Evolutionary conservation across 352 stramenopile species (phyloP), one percentile per base, ranked within the genome.

Genomic region (Blastocystis sp.): DNA sequence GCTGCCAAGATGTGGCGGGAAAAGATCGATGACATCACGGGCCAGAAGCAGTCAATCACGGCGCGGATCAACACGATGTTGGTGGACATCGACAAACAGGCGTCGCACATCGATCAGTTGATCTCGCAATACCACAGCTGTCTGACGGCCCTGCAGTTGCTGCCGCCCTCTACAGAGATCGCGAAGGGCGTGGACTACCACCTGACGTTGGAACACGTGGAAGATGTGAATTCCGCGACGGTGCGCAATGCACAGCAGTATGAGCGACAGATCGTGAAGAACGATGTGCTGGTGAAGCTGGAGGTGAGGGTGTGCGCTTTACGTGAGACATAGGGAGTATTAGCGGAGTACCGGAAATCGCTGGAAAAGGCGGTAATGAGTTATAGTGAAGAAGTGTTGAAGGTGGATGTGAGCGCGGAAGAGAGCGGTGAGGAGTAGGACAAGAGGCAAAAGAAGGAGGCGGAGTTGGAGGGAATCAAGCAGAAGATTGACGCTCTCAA

Each of bases 391-490:
- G 45, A 84, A 53, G 38, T 84, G 21, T 53, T 84, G 60, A 62
- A 84, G 21, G 45, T 43, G n/a, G 74, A 84, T 23, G 74, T 84
- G 11, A 4, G 34, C 9, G 10, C 53, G 21, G 21, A 28, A 14
- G 17, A 28, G 2, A 2, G 52, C 21, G 34, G 23, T 41, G 14
- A 69, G 21, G 48, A 1, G 10, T 67, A 84, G 74, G 74, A 84
- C 45, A 84, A 84, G 34, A 21, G n/a, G 23, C 74, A 84, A 28
- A 53, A 84, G 74, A 84, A 84, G 34, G 56, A 67, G 14, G 9
- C 74, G 41, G 74, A 69, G 59, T 19, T 84, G 28, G n/a, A 84
- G 53, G 17, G 34, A 23, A 34, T 48, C 2, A 53, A 48, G 53
- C 4, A 17, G 41, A 17, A 38, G 21, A 67, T 67, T 40, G 14